These are phyloP conservation scores for Ogataea paraovalis DNA, from an alignment of 805 yeast species.

Conservation along the genomic window DNA sequence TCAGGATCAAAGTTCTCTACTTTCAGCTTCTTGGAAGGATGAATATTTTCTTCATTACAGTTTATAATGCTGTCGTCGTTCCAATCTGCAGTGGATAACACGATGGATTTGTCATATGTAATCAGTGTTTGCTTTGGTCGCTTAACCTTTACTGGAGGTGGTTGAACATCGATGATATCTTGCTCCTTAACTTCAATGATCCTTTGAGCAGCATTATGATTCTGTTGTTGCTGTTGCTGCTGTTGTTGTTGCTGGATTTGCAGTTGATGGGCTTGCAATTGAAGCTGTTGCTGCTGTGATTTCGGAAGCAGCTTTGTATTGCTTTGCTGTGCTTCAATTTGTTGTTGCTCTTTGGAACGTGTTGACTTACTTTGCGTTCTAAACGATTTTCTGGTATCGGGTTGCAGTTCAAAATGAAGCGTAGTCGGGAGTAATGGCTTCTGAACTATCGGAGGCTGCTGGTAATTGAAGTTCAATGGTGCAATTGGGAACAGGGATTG, in stretches of 20 bases:
- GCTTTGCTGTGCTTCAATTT: constrained; percentile 1
- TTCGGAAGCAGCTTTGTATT: background rate
- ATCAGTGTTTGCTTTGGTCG: constrained; percentile 28
- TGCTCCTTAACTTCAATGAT: constrained; percentile 25
- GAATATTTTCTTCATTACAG: constrained; percentile 33
- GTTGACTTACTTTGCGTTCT: constrained; percentile 27
- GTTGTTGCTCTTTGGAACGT: constrained; percentile 10
- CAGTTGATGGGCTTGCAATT: constrained; percentile 3
- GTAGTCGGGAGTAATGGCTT: constrained; percentile 58
- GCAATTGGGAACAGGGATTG: constrained; percentile 59
- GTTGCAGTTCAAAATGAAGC: constrained; percentile 54
- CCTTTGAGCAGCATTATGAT: constrained; percentile 12
- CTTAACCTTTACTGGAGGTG: constrained; percentile 12
- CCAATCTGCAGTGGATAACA: constrained; percentile 76
- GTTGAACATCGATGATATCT: constrained; percentile 24
- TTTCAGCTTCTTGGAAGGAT: constrained; percentile 25
- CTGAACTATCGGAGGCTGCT: constrained; percentile 41
- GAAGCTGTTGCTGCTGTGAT: constrained; percentile 3
- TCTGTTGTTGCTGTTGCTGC: constrained; percentile 7
- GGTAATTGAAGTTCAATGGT: constrained; percentile 51
- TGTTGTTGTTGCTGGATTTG: constrained; percentile 4
- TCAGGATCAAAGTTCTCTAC: constrained; percentile 36
- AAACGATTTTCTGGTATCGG: constrained; percentile 56
- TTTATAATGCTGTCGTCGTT: constrained; percentile 61
- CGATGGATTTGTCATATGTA: constrained; percentile 48